Evolutionary conservation across 2,329 filamentous ascomycete genomes (phyloP), one percentile per base, ranked within the genome.

Genomic region (Hypocreales sp.): DNA sequence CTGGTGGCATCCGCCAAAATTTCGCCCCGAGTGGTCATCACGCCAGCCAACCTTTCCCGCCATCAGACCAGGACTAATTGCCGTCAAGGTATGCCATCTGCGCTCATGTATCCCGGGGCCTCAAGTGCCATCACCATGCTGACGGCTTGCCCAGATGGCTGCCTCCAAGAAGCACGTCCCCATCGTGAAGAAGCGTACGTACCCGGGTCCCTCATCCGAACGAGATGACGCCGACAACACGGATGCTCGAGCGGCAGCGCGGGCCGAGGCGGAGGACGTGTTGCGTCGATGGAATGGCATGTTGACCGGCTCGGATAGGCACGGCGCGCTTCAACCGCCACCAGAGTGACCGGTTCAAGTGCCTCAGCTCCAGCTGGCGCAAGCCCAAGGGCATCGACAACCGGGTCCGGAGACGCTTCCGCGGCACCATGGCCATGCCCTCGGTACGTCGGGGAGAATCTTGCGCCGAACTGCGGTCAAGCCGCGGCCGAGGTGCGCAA

Each of bases 351-450:
- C 78, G 78, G 59, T 98, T 92, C 72, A 93, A 77, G 69, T 78
- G 90, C 58, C 77, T 95, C 47, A 77, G 71, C 56, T 59, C 79
- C 46, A 78, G 73, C 72, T 98, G 90, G 90, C 80, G 90, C 67
- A 98, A 95, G 75, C 90, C 90, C 48, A 98, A 98, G 82, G 90
- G 90, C 83, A 98, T 98, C 64, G 90, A 98, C 69, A 92, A 86
- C 72, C 71, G 81, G 54, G 87, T 98, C 58, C 81, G 90, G 60
- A 77, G 90, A 72, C 82, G 90, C 47, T 98, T 98, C 74, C 84
- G 82, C 67, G 83, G 90, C 55, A 82, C 81, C 67, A 79, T 79
- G 63, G 74, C 76, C 55, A 95, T 98, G 87, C 90, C 90, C 65
- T 92, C 84, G 72, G 87, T 94, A 86, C 58, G 82, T 74, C 42